Base-by-base conservation (phyloP, 2,329 filamentous ascomycete species). In the Tolypocladium album region DNA sequence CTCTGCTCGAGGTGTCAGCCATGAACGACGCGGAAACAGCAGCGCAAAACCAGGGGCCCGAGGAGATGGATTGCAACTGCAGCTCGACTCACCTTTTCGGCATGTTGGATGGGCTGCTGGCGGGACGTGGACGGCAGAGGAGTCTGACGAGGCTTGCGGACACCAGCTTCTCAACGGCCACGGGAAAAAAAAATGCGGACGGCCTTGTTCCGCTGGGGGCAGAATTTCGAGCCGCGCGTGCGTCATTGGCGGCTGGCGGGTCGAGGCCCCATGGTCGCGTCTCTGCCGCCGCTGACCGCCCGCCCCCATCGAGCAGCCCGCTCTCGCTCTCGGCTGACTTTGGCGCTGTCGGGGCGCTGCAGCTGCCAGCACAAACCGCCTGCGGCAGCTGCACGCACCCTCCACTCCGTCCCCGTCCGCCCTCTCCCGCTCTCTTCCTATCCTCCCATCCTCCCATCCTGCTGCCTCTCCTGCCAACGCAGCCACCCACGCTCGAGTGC, bases 281-380 rank as follows among this genome's bases (percentile, higher is more conserved):
- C 72, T 71, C 67, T 74, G 71, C 72, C 72, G 42, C 12, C 1
- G 0, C 40, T 45, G 59, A 71, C 72, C 71, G 71, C 69, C 62
- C 60, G 61, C 64, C 64, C 27, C 67, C 67, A 65, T 70, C 67
- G 70, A 68, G 65, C 64, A 66, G 64, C 68, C 71, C 68, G 69
- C 47, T 50, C 47, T 3, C 27, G 31, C 47, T 3, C 27, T 50
- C 47, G 47, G 47, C 47, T 50, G 47, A 50, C 17, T 50, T 20
- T 50, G 47, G 47, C 47, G 47, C 47, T 68, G 66, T 60, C 31
- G 47, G 47, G 55, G 52, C 52, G 59, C 56, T 52, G 56, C 56
- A 58, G 60, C 61, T 58, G 59, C 58, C 59, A 56, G 60, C 53
- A 59, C 39, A 55, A 61, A 62, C 60, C 27, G 31, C 50, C 50